Base-by-base conservation (phyloP, 345 rosid species). In the Gynandropsis gynandra region DNA sequence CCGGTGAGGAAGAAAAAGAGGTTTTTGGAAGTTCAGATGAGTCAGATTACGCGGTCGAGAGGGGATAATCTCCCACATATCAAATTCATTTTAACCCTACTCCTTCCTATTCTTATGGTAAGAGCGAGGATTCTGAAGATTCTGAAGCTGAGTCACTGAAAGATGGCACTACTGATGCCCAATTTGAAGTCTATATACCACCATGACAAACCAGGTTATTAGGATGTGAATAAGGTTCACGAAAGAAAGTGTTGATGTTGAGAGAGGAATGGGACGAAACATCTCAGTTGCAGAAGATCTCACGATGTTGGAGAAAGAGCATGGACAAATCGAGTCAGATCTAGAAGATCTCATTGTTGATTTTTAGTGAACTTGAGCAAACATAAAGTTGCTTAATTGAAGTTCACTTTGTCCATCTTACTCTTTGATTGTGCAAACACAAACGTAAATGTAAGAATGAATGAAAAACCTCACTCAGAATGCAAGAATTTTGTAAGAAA, bases 81-180 rank as follows among this genome's bases (percentile, higher is more conserved):
- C 61, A 7, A 47, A 65, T 66, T 72, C 62, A 56, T 55, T 50
- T 69, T 58, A 66, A 74, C 63, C 71, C 63, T 42, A 48, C 66
- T 47, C 36, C 72, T 36, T 79, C 87, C 8, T 68, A 33, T 50
- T 75, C 77, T 65, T 78, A 18, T 56, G 72, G 71, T 33, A 72
- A 65, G 39, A 59, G 52, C 42, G 72, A 76, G 43, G 66, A 16
- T 37, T 16, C n/a, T 13, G n/a, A 13, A 37, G n/a, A 58, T 45
- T 45, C 67, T 37, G 76, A 71, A 44, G 57, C 72, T 50, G 75
- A 76, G 12, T 62, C 65, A 58, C 74, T 71, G 9, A 53, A 54
- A 52, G 74, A 50, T 16, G 61, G 70, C 31, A 35, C 63, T 60
- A 32, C 38, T 54, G 60, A 42, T 67, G 68, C 41, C 51, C 61